Base-by-base conservation (phyloP, 495 filamentous ascomycete species). In the Neurospora pannonica region DNA sequence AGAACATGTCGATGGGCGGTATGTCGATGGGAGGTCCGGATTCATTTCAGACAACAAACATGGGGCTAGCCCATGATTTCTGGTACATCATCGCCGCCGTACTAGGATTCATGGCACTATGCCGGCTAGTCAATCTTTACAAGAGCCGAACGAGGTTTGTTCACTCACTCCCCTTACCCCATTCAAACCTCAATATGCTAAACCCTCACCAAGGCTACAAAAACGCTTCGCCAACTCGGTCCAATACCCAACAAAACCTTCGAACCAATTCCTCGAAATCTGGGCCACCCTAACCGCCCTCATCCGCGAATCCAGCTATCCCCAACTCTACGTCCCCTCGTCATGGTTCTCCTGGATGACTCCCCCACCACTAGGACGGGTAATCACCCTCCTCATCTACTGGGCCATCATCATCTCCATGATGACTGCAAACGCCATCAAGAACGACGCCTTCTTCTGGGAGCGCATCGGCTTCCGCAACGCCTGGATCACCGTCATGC, bases 391-490 rank as follows among this genome's bases (percentile, higher is more conserved):
- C 37, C 72, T 86, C 11, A 80, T 80, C 34, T 90, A 92, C 80
- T 85, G 87, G 81, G 82, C 87, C 34, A 79, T 90, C 71, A 84
- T 92, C 73, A 81, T 89, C 72, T 85, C 87, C 40, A 87, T 92
- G 76, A 85, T 90, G 81, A 80, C 85, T 28, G 82, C 85, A 38
- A 81, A 82, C 70, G 82, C 82, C 28, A 78, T 88, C 74, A 83
- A 83, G 71, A 70, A 81, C 70, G 81, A 86, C 39, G 73, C 77
- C 73, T 79, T 84, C 54, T 85, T 82, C 77, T 92, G 88, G 86
- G 92, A 97, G 79, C 84, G 89, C 70, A 88, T 96, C 72, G 94
- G 89, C 9, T 94, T 90, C 78, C 90, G 93, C 48, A 89, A 89
- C 60, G 94, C 90, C 8, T 95, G 90, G 85, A 85, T 97, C 42